Percentiles rank a stretch among this genome's conserved stretches.
phyloP scores from a whole-genome alignment of 2,329 filamentous ascomycete species.

The Clathrospora elynae region DNA sequence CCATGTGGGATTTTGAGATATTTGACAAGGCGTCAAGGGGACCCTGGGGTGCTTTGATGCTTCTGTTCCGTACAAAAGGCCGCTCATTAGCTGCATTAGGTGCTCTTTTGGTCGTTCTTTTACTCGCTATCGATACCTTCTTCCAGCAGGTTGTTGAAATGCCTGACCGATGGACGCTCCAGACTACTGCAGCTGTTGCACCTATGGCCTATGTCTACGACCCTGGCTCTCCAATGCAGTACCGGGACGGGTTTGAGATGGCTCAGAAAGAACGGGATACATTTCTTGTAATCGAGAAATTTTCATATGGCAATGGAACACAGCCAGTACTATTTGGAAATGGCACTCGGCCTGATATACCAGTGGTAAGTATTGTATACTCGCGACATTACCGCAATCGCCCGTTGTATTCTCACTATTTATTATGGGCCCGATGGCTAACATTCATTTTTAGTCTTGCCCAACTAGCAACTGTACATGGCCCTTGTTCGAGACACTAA shows the following conservation, averaged over 20 bases:
- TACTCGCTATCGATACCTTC: conserved; percentile 26
- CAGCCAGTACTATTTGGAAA: conserved; percentile 28
- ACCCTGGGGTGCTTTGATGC: conserved; percentile 17
- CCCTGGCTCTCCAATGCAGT: neutral
- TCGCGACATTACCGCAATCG: neutral
- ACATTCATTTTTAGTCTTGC: conserved; percentile 22
- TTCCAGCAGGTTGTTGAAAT: conserved; percentile 40
- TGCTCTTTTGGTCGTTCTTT: conserved; percentile 5
- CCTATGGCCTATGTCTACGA: conserved; percentile 13
- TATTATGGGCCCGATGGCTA: neutral
- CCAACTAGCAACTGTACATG: conserved; percentile 39
- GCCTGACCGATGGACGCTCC: conserved; percentile 24
- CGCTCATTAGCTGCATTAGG: conserved; percentile 21
- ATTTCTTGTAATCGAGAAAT: conserved; percentile 2
- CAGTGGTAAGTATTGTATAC: conserved; percentile 9
- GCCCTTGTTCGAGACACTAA: conserved; percentile 33
- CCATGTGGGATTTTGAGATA: conserved; percentile 41
- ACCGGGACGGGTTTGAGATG: neutral
- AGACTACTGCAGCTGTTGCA: conserved; percentile 18
- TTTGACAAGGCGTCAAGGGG: conserved; percentile 34
- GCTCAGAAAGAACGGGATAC: conserved; percentile 2
- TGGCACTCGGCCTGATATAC: conserved; percentile 32
- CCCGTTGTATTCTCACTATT: neutral
- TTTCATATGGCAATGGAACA: conserved; percentile 30
- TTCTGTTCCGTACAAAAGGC: conserved; percentile 21